Evolutionary conservation across 2,329 filamentous ascomycete species (phyloP).

Genomic region (Fusarium verticillioides): DNA sequence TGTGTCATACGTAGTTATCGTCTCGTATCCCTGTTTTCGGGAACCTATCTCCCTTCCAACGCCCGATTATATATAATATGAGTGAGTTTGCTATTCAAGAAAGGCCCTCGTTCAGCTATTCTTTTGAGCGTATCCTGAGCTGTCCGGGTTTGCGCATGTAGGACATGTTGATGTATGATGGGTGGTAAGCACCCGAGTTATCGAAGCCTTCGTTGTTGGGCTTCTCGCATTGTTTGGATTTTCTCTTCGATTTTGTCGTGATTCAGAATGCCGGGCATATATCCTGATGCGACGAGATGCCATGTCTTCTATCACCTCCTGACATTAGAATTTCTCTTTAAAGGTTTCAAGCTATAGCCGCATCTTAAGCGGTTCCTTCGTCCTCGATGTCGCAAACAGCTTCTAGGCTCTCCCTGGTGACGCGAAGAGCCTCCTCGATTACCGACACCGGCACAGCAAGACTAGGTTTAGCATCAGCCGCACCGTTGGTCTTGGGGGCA

Average conservation of each 20-base stretch:
- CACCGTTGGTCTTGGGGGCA: slow-evolving; percentile 44
- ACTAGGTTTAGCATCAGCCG: slow-evolving; percentile 45
- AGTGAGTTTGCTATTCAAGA: slow-evolving; percentile 12
- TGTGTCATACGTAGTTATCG: slow-evolving; percentile 22
- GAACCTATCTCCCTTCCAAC: slow-evolving; percentile 13
- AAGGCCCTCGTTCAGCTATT: not conserved
- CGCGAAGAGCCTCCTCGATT: slow-evolving; percentile 70
- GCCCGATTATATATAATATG: slow-evolving; percentile 9
- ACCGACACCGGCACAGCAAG: slow-evolving; percentile 69
- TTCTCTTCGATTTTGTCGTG: not conserved
- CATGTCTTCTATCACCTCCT: not conserved
- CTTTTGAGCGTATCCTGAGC: not conserved
- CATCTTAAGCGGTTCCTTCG: slow-evolving; percentile 19
- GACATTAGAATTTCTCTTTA: not conserved
- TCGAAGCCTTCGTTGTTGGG: not conserved
- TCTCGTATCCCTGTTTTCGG: slow-evolving; percentile 35
- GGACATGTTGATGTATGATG: not conserved
- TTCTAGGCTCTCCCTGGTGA: slow-evolving; percentile 69
- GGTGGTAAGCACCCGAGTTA: not conserved
- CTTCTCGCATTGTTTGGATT: not conserved
- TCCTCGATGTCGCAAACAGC: slow-evolving; percentile 56
- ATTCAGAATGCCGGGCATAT: not conserved
- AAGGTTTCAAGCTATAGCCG: not conserved
- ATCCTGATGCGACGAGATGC: not conserved
- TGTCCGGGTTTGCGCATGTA: not conserved